A percentile compares a stretch with the other conserved stretches of the same genome.
These are phyloP conservation scores for Phytopythium litorale DNA, from an alignment of 352 stramenopile species.

Conservation along the genomic window DNA sequence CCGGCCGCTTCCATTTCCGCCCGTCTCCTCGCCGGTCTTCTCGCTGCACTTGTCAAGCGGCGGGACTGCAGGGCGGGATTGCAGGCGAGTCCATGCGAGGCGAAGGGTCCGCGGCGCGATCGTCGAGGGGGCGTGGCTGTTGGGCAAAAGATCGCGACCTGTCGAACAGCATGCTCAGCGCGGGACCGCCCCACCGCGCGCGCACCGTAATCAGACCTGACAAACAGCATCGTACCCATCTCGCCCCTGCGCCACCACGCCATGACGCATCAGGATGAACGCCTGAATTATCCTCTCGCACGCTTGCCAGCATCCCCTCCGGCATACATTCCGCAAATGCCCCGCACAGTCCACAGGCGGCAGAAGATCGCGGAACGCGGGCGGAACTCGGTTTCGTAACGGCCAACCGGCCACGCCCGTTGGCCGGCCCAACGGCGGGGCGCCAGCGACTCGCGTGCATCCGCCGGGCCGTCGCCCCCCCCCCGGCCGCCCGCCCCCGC, in stretches of 20 bases:
- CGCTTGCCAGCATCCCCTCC: too few species aligned
- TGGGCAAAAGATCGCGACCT: background rate
- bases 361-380: background rate
- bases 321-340: background rate
- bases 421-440: background rate
- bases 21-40: background rate
- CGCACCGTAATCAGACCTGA: background rate
- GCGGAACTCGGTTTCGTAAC: conserved; percentile 7
- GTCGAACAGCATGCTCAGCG: background rate
- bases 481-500: too few species aligned
- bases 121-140: background rate
- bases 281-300: background rate
- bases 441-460: background rate
- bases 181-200: too few species aligned
- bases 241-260: too few species aligned
- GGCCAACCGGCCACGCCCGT: background rate
- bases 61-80: background rate
- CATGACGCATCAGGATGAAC: too few species aligned
- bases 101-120: too few species aligned
- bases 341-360: too few species aligned
- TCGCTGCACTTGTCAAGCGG: background rate
- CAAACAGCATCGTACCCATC: background rate
- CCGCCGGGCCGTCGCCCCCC: too few species aligned
- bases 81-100: too few species aligned
- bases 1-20: background rate